Evolutionary conservation across 345 rosid species (phyloP), one percentile per base, ranked within the genome.

Genomic region (Carallia brachiata): DNA sequence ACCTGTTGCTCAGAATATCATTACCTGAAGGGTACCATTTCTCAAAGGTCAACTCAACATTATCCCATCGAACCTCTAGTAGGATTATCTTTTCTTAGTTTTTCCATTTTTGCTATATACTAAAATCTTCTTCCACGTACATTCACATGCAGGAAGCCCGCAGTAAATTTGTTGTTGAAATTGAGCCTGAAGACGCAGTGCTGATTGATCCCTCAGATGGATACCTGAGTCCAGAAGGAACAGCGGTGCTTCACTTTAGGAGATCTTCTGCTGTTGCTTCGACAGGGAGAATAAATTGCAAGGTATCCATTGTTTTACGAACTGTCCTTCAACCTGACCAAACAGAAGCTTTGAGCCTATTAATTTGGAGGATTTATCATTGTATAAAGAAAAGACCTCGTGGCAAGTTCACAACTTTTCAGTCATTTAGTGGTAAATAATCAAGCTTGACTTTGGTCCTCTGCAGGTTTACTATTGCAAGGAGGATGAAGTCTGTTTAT

Each of bases 401-500:
- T 18, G 15, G 17, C n/a, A 19, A 52, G 12, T n/a, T 50, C 9
- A 53, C 7, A 30, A 37, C 37, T 15, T 4, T 32, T 8, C 10
- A 37, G 36, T 47, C 60, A 18, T 15, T 47, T 16, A 6, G 18
- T 13, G 17, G 39, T 7, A 23, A 18, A 36, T 39, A 61, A 40
- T 32, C 28, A 58, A 37, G n/a, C n/a, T 47, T 39, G 48, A 9
- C 13, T 9, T 9, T 10, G 2, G 64, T 63, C 18, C 27, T 44
- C 60, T 73, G 63, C 78, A 88, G 95, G 96, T 90, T 9, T 87
- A 83, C 74, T 94, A 91, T 71, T 94, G 97, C 72, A 94, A 94
- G 83, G 97, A 94, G 81, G 95, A 94, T 68, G 98, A 90, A 77
- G 93, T 94, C 55, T 91, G 98, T 76, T 80, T 91, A 67, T 94